These are phyloP conservation scores for Coprinopsis sp. DNA, from an alignment of 768 basidiomycete genomes.

Conservation along the genomic window DNA sequence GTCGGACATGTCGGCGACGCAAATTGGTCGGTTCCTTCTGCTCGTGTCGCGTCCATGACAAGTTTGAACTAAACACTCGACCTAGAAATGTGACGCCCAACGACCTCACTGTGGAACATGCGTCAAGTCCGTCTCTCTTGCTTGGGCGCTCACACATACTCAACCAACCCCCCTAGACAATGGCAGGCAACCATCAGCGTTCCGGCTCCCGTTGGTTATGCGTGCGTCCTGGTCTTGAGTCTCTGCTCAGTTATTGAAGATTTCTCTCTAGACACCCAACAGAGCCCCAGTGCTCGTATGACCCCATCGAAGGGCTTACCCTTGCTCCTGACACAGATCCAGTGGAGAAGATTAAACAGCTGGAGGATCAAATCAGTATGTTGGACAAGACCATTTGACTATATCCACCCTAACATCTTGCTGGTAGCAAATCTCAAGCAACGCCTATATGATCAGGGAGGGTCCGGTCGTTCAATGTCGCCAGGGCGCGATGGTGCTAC, in stretches of 20 bases:
- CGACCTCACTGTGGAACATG: conserved; percentile 85
- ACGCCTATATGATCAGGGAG: conserved; percentile 46
- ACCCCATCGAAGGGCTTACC: conserved; percentile 77
- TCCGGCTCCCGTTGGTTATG: conserved; percentile 80
- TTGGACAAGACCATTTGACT: not conserved
- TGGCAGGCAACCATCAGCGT: conserved; percentile 81
- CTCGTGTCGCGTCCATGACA: not conserved
- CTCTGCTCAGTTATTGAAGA: conserved; percentile 7
- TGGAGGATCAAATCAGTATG: conserved; percentile 76
- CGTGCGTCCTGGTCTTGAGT: conserved; percentile 36
- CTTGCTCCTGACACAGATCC: conserved; percentile 77
- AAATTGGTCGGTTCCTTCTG: conserved; percentile 60
- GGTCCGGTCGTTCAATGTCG: conserved; percentile 33
- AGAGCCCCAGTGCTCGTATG: conserved; percentile 82
- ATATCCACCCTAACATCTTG: not conserved
- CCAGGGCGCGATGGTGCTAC: conserved; percentile 22
- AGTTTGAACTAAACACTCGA: not conserved
- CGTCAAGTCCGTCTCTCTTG: conserved; percentile 48
- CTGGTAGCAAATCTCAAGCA: conserved; percentile 51
- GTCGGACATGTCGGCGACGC: conserved; percentile 76
- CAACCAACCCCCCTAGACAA: conserved; percentile 61
- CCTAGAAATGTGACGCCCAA: conserved; percentile 83
- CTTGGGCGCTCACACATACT: conserved; percentile 2
- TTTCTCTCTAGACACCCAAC: conserved; percentile 60
- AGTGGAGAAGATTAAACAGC: conserved; percentile 67